Base-by-base conservation (phyloP, 1,139 yeast species). In the Suhomyces ambrosiae region DNA sequence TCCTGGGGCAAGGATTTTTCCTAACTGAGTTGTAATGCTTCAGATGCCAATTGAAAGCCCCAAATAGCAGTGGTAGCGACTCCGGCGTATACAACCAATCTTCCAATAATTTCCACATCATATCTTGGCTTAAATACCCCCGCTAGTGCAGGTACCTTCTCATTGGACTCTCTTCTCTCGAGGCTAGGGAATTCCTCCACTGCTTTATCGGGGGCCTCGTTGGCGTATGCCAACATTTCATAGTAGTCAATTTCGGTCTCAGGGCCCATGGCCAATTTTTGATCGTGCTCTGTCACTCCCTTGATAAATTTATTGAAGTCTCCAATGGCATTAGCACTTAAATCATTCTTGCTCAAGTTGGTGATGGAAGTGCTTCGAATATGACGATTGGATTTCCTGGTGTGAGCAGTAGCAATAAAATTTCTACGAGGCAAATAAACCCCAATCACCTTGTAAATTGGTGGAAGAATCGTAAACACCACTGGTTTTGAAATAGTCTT, bases 41-140 rank as follows among this genome's bases (percentile, higher is more conserved):
- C 44, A 7, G 56, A 44, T 11, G 46, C 54, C 13, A 60, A 36
- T 2, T 65, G 61, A 49, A 74, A 72, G 7, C 74, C 75, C 68
- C 76, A 64, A 8, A 71, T 53, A 0, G 80, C 74, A 19, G 68
- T 52, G 18, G 64, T 50, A 0, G 87, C 69, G 18, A 87, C 76
- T 0, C 95, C 95, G 3, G 85, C 80, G 58, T 88, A 88, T 1
- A 86, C 85, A 13, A 83, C 65, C 41, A 86, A 59, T 51, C 90
- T 70, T 9, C 92, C 87, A 30, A 86, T 65, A 12, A 85, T 84
- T 47, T 83, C 90, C 21, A 84, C 82, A 45, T 84, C 92, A 52
- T 80, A 82, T 37, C 89, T 66, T 8, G 79, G 67, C 53, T 60
- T 69, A 55, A 63, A 79, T 30, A 67, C 82, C 4, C 71, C 75